Evolutionary conservation across 148 eudicot species (phyloP), one percentile per base, ranked within the genome.

Genomic region (Mesembryanthemum crystallinum): DNA sequence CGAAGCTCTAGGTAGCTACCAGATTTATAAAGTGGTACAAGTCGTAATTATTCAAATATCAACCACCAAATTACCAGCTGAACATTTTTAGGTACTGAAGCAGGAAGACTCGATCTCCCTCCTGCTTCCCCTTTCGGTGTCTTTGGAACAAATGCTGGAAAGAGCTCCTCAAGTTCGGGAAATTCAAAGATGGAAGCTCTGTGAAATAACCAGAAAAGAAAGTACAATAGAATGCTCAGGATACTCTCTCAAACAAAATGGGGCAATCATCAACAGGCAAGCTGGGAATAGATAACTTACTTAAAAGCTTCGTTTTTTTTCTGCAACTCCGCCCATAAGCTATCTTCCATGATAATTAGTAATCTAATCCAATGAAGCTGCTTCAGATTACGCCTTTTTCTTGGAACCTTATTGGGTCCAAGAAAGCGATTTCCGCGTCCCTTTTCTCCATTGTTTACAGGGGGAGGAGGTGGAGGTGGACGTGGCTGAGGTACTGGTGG

Each of bases 271-370:
- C 76, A 57, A 43, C 8, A 55, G 23, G 23, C 52, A 62, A 71
- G 20, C 7, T 7, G 28, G 76, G 39, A 42, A 65, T 29, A 69
- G 47, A 27, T 55, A n/a, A 33, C 84, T 74, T 85, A 94, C 97
- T 89, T 92, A 72, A 87, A 83, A 84, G 89, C 88, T 82, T 92
- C 97, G 23, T 88, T 96, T 18, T 88, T 74, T 83, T 87, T 94
- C 72, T 87, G 97, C 66, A 95, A 76, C 79, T 94, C 98, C 24
- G 97, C 97, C 98, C 98, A 94, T 72, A 94, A 66, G 89, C 97
- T 94, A 58, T 96, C 98, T 72, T 86, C 90, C 81, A 90, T 73
- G 21, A 85, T 97, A 82, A 97, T 88, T 51, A 89, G 88, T 78
- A 94, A 71, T 79, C 90, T 94, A 80, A 92, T 77, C 98, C 98